Evolutionary conservation across 495 filamentous ascomycete genomes (phyloP), one percentile per base, ranked within the genome.

Genomic region (Xylaria curta): DNA sequence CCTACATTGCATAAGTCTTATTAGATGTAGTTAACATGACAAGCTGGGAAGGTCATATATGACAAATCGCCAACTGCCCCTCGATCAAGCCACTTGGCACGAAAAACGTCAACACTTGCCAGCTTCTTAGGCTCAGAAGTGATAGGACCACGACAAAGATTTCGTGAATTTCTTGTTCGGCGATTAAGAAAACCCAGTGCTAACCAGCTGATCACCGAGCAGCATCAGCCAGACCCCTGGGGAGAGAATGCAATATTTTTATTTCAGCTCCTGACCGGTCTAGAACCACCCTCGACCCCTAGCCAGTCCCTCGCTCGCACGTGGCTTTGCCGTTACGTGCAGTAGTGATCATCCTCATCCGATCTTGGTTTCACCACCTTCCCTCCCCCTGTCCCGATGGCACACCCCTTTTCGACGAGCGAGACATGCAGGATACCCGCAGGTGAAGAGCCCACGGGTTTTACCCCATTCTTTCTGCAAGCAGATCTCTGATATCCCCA

Each of bases 311-410:
- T 36, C 62, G 1, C 3, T 19, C 7, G 36, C 63, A 66, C 63
- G 63, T 66, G 63, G 63, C 28, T 12, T 53, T 17, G 44, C 44
- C 63, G 26, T 26, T 66, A 66, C 31, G 53, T 66, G 31, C 46
- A 21, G 46, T 33, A 10, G 58, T 53, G 63, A 66, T 53, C 44
- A 15, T 66, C 63, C 44, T 66, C 63, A 31, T 53, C 44, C 46
- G 24, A 66, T 66, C 46, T 65, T 31, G 62, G 62, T 49, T 49
- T 60, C 31, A 60, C 28, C 58, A 40, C 58, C 21, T 4, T 13
- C 63, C 28, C 63, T 38, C 4, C 40, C 63, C 28, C 63, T 36
- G 21, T 53, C 63, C 63, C 24, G 40, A 44, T 66, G 46, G 46
- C 47, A 66, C 26, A 38, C 36, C 46, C 28, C 40, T 53, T 31